These are phyloP conservation scores for Dactylis glomerata DNA, from an alignment of 176 grass and related monocot genomes.

Conservation along the genomic window DNA sequence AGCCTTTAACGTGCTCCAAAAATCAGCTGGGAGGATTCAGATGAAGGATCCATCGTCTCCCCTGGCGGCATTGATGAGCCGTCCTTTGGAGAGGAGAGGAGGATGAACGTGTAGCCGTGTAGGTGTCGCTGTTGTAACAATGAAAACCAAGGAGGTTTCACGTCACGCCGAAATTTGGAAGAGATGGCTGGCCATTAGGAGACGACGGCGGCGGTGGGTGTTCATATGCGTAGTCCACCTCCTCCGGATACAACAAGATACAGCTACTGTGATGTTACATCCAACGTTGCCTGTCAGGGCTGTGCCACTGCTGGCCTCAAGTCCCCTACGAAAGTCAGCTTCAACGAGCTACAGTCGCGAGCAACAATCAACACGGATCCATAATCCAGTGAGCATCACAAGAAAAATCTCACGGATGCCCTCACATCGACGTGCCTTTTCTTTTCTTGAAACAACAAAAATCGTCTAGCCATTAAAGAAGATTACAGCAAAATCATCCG, in stretches of 20 bases:
- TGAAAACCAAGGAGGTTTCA: neutral
- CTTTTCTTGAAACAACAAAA: neutral
- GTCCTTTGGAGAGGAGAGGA: neutral
- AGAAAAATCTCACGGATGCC: neutral
- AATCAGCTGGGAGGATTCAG: slow-evolving; percentile 7
- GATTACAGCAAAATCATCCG: neutral
- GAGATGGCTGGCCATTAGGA: neutral
- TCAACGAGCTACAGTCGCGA: too few species aligned
- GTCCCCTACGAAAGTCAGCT: too few species aligned
- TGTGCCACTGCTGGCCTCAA: too few species aligned
- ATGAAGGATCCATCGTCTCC: neutral
- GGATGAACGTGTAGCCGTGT: neutral
- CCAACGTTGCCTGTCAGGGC: too few species aligned
- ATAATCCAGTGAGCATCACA: too few species aligned
- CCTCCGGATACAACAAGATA: too few species aligned
- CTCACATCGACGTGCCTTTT: neutral
- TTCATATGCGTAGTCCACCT: neutral
- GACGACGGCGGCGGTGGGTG: neutral
- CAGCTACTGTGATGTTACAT: too few species aligned
- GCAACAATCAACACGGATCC: too few species aligned
- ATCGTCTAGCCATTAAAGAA: neutral
- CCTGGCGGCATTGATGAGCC: slow-evolving; percentile 29
- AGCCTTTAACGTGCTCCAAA: slow-evolving; percentile 15
- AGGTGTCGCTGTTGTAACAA: neutral
- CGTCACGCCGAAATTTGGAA: neutral